Evolutionary conservation across 345 rosid species (phyloP).

Genomic region (Pugionium dolabratum): DNA sequence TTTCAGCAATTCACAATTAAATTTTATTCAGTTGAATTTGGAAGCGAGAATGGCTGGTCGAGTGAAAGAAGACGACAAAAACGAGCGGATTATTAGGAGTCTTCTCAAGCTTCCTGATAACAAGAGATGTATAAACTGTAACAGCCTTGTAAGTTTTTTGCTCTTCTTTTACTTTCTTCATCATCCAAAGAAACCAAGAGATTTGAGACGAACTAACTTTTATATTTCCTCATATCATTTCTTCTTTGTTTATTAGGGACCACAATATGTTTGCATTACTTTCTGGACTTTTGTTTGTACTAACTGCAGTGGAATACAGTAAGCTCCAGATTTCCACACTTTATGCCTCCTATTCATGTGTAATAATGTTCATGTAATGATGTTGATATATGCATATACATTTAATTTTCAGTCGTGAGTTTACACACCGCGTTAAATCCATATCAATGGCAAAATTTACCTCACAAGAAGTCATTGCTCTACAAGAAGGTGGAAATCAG

Average conservation of each 20-base stretch:
- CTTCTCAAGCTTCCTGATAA: constrained; percentile 87
- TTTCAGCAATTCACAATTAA: background rate
- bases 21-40: background rate
- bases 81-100: constrained; percentile 77
- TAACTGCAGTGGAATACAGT: constrained; percentile 97
- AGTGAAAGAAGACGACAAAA: constrained; percentile 83
- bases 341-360: constrained; percentile 15
- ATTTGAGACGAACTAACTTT: background rate
- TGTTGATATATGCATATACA: constrained; percentile 18
- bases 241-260: constrained; percentile 59
- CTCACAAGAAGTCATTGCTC: constrained; percentile 75
- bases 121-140: constrained; percentile 90
- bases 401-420: constrained; percentile 68
- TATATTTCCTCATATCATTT: background rate
- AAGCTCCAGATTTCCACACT: constrained; percentile 42
- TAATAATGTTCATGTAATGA: constrained; percentile 1
- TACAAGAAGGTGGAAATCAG: constrained; percentile 97
- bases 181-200: background rate
- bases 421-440: constrained; percentile 93
- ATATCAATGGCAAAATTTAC: constrained; percentile 94
- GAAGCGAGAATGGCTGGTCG: constrained; percentile 60
- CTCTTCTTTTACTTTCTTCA: background rate
- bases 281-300: constrained; percentile 98
- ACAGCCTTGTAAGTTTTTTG: constrained; percentile 64
- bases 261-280: constrained; percentile 95